Evolutionary conservation across 2,329 filamentous ascomycete genomes (phyloP).

Genomic region (Cercospora citrullina): DNA sequence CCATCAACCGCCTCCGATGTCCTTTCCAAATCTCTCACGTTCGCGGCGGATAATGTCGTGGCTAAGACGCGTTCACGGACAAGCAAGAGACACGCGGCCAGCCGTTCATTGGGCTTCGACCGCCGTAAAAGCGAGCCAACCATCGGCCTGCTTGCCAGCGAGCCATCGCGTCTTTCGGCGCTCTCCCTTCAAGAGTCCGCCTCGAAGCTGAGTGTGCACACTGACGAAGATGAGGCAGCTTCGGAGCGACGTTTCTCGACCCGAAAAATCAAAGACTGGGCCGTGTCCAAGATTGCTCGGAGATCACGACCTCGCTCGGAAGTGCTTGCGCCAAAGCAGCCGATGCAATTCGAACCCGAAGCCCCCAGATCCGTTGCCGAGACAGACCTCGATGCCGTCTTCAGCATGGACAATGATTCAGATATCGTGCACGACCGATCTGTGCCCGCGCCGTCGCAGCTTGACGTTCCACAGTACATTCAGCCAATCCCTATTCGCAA

Average conservation of each 20-base stretch:
- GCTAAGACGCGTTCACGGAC: constrained; percentile 34
- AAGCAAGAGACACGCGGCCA: constrained; percentile 64
- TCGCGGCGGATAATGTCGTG: constrained; percentile 16
- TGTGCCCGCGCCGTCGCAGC: background rate
- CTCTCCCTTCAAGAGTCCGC: constrained; percentile 36
- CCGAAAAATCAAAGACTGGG: constrained; percentile 74
- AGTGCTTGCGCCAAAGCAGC: constrained; percentile 6
- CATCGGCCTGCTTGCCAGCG: constrained; percentile 30
- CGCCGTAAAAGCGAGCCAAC: constrained; percentile 45
- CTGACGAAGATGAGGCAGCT: constrained; percentile 14
- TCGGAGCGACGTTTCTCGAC: constrained; percentile 32
- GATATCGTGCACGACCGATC: constrained; percentile 13
- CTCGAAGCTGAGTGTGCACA: background rate
- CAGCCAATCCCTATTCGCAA: constrained; percentile 19
- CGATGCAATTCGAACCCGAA: constrained; percentile 10
- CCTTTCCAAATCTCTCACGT: constrained; percentile 19
- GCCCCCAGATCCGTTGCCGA: constrained; percentile 28
- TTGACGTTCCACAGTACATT: constrained; percentile 15
- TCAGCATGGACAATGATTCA: constrained; percentile 27
- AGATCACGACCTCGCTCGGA: constrained; percentile 21
- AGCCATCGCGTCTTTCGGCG: constrained; percentile 34
- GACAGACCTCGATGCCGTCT: constrained; percentile 38
- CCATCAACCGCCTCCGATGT: constrained; percentile 29
- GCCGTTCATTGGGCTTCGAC: constrained; percentile 63
- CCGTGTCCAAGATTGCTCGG: constrained; percentile 56